Evolutionary conservation across 441 rosid species (phyloP).

Genomic region (Bocquillonia castaneifolia): DNA sequence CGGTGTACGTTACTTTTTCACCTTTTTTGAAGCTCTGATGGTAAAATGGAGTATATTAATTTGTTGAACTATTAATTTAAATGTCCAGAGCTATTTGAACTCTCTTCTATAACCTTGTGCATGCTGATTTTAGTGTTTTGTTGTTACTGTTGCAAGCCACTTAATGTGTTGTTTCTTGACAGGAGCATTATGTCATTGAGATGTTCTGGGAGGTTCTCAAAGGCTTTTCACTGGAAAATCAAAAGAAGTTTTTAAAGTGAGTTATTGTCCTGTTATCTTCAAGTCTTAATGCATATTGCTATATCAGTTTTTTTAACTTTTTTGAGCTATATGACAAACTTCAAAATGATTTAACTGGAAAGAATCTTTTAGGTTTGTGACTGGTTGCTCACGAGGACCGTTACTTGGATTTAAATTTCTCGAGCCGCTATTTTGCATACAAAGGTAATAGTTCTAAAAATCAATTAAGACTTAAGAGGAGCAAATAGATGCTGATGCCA

Average conservation of each 20-base stretch:
- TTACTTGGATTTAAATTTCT: conserved; percentile 84
- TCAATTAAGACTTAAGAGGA: conserved; percentile 11
- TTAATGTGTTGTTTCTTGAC: conserved; percentile 26
- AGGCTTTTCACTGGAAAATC: conserved; percentile 75
- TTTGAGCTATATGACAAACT: conserved; percentile 2
- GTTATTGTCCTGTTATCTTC: conserved; percentile 17
- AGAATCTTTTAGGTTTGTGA: conserved; percentile 66
- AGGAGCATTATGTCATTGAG: conserved; percentile 94
- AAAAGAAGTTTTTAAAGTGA: conserved; percentile 90
- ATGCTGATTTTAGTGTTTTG: no score
- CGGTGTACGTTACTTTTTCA: conserved; percentile 47
- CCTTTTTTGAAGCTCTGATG: background rate
- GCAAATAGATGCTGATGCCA: background rate
- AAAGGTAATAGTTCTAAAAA: conserved; percentile 50
- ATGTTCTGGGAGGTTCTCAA: conserved; percentile 94
- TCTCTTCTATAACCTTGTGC: no score
- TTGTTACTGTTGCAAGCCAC: background rate
- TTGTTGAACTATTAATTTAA: background rate
- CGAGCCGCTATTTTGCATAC: conserved; percentile 95
- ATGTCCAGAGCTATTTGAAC: background rate
- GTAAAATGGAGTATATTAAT: background rate
- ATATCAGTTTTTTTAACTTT: conserved; percentile 9
- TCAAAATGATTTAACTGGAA: conserved; percentile 20
- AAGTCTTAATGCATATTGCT: background rate
- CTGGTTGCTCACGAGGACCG: conserved; percentile 97